Conservation (phyloP, 1,284 basidiomycete genomes). For the Ceratobasidium sp. region DNA sequence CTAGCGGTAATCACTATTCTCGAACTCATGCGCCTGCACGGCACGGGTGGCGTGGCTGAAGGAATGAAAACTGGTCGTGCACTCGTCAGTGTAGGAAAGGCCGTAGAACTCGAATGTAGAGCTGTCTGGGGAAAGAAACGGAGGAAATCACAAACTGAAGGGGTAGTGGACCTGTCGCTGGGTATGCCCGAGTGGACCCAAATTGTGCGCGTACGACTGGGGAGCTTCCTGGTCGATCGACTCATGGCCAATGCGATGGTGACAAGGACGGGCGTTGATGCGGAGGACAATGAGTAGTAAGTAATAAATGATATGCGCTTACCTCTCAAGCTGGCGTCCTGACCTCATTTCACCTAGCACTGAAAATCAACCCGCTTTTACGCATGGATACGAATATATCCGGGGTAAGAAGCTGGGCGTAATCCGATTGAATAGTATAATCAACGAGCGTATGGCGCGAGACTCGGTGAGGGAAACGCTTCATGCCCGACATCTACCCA, state of each 20-base stretch:
- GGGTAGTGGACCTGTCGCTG: constrained; percentile 63
- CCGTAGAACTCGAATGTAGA: constrained; percentile 88
- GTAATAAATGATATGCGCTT: constrained; percentile 19
- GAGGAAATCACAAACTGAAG: constrained; percentile 50
- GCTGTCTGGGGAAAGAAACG: constrained; percentile 51
- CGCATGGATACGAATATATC: constrained; percentile 91
- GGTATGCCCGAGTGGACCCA: constrained; percentile 87
- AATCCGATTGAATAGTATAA: constrained; percentile 83
- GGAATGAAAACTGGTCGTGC: constrained; percentile 93
- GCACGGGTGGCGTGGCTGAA: constrained; percentile 75
- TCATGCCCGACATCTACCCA: constrained; percentile 93
- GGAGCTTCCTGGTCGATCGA: constrained; percentile 81
- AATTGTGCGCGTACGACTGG: constrained; percentile 75
- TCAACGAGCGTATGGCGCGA: constrained; percentile 78
- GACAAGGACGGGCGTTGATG: constrained; percentile 65
- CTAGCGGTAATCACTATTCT: constrained; percentile 90
- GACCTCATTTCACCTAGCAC: background rate
- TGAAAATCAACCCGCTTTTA: constrained; percentile 91
- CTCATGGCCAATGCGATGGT: constrained; percentile 86
- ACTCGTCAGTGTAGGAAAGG: constrained; percentile 80
- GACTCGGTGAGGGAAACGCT: constrained; percentile 79
- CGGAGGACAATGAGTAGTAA: constrained; percentile 27
- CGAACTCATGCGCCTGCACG: constrained; percentile 86
- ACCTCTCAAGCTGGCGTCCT: background rate
- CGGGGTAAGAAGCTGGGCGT: constrained; percentile 91